Evolutionary conservation across 2,329 filamentous ascomycete species (phyloP), one percentile per base, ranked within the genome.

Genomic region (Chrysosporium keratinophilum): DNA sequence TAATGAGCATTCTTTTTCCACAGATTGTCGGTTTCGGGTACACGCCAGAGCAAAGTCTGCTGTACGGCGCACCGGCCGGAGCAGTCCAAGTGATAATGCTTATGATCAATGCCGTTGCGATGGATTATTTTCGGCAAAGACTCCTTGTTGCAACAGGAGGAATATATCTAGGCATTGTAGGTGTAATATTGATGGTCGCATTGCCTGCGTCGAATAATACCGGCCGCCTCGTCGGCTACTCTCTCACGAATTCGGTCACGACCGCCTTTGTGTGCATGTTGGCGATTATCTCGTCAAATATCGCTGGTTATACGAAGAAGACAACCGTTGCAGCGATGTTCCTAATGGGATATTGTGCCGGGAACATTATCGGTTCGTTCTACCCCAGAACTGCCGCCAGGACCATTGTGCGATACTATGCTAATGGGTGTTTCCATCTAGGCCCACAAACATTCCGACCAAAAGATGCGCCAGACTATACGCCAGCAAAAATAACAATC

Each of bases 21-120:
- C 54, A 72, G 63, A 82, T 83, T 60, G 74, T 74, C 2, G 75
- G 75, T 1, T 87, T 87, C 59, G 84, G 84, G 9, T 87, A 83
- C 65, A 81, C 79, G 0, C 66, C 73, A 2, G 73, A 83, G 56
- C 69, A 86, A 60, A 82, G 79, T 3, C 70, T 87, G 1, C 74
- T 87, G 1, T 79, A 84, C 57, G 82, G 82, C 41, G 79, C 77
- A 0, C 83, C 84, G 0, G 81, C 79, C 7, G 84, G 84, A 3
- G 82, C 78, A 0, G 75, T 86, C 34, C 81, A 86, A 67, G 72
- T 85, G 19, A 69, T 84, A 28, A 71, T 77, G 0, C 67, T 85
- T 9, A 65, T 85, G 12, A 61, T 73, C 2, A 79, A 74, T 55
- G 79, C 77, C 37, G 79, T 76, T 60, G 67, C 82, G 0, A 80